These are phyloP conservation scores for Fragaria vesca DNA, from an alignment of 306 rosid species.

Conservation along the genomic window DNA sequence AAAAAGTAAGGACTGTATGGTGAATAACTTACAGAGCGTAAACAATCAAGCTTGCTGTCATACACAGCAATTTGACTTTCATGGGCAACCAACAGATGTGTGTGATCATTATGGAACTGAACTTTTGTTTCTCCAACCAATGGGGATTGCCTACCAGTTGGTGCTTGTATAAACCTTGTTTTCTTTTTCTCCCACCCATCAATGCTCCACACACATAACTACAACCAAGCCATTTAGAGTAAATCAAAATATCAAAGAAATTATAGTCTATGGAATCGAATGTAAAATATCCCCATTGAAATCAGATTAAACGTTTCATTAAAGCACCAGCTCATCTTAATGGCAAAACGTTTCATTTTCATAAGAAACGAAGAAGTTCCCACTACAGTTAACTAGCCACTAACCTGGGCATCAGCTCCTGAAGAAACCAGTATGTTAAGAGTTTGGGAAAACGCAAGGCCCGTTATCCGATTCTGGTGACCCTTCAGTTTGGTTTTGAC, in stretches of 20 bases:
- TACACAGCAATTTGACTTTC: conserved; percentile 44
- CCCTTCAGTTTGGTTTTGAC: conserved; percentile 44
- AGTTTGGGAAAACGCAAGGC: conserved; percentile 43
- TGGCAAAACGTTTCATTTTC: not conserved
- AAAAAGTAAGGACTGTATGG: not conserved
- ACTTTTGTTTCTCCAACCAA: conserved; percentile 44
- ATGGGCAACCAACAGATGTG: conserved; percentile 41
- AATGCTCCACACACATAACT: conserved; percentile 47
- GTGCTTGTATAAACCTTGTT: conserved; percentile 42
- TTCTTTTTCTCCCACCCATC: conserved; percentile 54
- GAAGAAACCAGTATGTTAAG: conserved; percentile 41
- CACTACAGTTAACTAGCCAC: not conserved
- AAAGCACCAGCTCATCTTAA: not conserved
- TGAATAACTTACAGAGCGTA: conserved; percentile 35
- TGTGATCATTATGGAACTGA: conserved; percentile 48
- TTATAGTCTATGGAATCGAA: not conserved
- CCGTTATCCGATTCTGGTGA: conserved; percentile 49
- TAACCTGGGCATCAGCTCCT: conserved; percentile 47
- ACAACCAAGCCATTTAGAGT: conserved; percentile 11
- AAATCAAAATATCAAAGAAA: not conserved
- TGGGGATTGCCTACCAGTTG: conserved; percentile 42
- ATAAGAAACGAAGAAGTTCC: not conserved
- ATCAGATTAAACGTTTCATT: not conserved
- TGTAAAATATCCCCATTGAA: not conserved
- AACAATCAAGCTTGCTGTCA: conserved; percentile 45